Conservation (phyloP, 768 basidiomycete species). For the Rhizopogon vulgaris region DNA sequence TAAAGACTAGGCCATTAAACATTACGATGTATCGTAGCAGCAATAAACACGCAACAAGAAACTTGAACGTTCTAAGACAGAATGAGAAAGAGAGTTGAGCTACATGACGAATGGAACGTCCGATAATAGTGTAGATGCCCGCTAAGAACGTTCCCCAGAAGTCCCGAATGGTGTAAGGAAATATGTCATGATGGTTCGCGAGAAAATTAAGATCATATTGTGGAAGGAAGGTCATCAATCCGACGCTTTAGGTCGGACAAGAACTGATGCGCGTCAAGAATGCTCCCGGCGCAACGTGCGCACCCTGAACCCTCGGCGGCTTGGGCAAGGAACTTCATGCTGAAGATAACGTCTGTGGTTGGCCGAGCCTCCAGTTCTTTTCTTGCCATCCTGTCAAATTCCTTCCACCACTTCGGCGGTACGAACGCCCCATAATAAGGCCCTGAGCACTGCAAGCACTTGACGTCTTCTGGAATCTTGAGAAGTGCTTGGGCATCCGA, state of each 20-base stretch:
- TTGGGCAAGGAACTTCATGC: constrained; percentile 50
- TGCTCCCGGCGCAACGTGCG: constrained; percentile 58
- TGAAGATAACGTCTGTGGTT: constrained; percentile 54
- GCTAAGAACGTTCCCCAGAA: no score
- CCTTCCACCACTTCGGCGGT: constrained; percentile 65
- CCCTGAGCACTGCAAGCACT: constrained; percentile 68
- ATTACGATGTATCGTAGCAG: no score
- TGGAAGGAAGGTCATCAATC: constrained; percentile 49
- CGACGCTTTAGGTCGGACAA: constrained; percentile 46
- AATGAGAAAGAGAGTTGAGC: no score
- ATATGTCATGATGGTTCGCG: background rate
- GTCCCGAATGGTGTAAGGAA: no score
- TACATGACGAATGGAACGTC: no score
- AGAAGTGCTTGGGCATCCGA: constrained; percentile 44
- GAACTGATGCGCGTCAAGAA: constrained; percentile 55
- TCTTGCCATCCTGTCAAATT: constrained; percentile 50
- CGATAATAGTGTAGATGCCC: no score
- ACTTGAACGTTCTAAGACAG: no score
- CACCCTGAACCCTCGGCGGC: constrained; percentile 49
- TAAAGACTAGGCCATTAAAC: no score
- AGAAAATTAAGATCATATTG: constrained; percentile 25
- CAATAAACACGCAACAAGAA: no score
- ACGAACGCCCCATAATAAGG: constrained; percentile 35
- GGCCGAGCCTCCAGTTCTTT: constrained; percentile 54
- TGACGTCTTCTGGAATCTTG: constrained; percentile 39